Conservation (phyloP, 208 protist species). For the Leishmania tropica region DNA sequence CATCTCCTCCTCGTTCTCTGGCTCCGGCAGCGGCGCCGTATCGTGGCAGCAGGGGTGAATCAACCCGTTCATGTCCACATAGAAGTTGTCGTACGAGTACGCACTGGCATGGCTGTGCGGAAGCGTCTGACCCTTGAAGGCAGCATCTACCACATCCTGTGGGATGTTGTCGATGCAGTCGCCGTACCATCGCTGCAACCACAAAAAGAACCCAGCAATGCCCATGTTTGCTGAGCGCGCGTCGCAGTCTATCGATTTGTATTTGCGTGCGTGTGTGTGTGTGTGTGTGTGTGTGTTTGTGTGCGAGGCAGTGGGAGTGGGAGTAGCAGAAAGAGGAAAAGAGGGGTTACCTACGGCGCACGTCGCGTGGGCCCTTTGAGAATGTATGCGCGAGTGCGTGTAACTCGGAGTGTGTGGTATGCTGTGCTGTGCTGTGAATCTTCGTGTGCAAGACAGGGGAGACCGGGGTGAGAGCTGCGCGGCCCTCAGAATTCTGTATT, state of each 20-base stretch:
- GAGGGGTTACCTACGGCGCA: neutral
- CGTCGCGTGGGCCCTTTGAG: neutral
- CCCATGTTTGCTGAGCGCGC: conserved; percentile 52
- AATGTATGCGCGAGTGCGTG: neutral
- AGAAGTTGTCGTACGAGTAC: conserved; percentile 97
- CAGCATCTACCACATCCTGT: conserved; percentile 62
- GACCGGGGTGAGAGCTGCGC: neutral
- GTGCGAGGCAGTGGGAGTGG: neutral
- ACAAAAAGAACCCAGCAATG: conserved; percentile 91
- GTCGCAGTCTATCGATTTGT: neutral
- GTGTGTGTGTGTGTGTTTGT: neutral
- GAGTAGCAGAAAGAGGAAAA: neutral
- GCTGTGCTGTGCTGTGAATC: neutral
- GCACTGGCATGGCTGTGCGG: conserved; percentile 27
- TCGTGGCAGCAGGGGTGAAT: conserved; percentile 99
- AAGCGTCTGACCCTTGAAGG: conserved; percentile 35
- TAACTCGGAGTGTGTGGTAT: neutral
- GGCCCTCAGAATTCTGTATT: neutral
- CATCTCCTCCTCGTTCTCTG: conserved; percentile 92
- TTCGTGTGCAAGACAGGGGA: neutral
- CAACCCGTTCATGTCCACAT: conserved; percentile 99
- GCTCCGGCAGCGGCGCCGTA: conserved; percentile 84
- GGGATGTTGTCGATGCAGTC: conserved; percentile 87
- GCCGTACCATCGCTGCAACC: conserved; percentile 84
- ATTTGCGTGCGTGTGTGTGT: neutral